A percentile compares a stretch with the other conserved stretches of the same genome.
Conservation (phyloP, 2,329 filamentous ascomycete genomes). For the Coniochaeta sp. region DNA sequence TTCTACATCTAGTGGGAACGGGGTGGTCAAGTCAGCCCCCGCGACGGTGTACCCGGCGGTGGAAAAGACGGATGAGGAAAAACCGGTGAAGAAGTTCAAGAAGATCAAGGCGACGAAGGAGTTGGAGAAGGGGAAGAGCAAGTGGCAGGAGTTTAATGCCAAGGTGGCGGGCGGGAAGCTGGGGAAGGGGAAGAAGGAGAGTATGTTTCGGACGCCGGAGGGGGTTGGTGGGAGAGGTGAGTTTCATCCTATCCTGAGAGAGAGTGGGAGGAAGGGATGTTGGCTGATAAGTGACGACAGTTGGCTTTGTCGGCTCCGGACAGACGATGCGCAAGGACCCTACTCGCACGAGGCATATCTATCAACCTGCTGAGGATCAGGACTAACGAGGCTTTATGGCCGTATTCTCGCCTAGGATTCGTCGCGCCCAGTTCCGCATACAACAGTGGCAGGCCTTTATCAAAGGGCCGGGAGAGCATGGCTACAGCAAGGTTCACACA, state of each 20-base stretch:
- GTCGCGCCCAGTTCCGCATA: not conserved
- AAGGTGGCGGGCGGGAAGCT: conserved; percentile 65
- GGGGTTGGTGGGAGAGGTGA: conserved; percentile 79
- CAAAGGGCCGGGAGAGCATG: not conserved
- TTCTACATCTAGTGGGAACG: conserved; percentile 28
- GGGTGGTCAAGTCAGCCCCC: conserved; percentile 47
- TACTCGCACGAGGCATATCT: conserved; percentile 74
- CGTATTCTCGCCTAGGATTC: not conserved
- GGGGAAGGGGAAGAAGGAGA: conserved; percentile 64
- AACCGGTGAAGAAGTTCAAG: conserved; percentile 74
- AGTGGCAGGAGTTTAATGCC: conserved; percentile 88
- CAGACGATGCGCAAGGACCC: conserved; percentile 93
- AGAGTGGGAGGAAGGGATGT: not conserved
- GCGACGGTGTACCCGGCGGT: conserved; percentile 50
- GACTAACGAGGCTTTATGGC: conserved; percentile 41
- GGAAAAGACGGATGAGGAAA: conserved; percentile 58
- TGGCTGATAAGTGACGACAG: conserved; percentile 43
- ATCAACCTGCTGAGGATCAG: conserved; percentile 69
- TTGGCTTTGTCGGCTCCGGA: conserved; percentile 93
- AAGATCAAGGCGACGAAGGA: conserved; percentile 89
- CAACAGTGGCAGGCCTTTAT: not conserved
- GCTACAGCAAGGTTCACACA: not conserved
- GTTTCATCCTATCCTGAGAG: conserved; percentile 14
- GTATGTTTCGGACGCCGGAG: conserved; percentile 93
- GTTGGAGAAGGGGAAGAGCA: conserved; percentile 81